Base-by-base conservation (phyloP, 495 filamentous ascomycete species). In the Penicillium pancosmium region DNA sequence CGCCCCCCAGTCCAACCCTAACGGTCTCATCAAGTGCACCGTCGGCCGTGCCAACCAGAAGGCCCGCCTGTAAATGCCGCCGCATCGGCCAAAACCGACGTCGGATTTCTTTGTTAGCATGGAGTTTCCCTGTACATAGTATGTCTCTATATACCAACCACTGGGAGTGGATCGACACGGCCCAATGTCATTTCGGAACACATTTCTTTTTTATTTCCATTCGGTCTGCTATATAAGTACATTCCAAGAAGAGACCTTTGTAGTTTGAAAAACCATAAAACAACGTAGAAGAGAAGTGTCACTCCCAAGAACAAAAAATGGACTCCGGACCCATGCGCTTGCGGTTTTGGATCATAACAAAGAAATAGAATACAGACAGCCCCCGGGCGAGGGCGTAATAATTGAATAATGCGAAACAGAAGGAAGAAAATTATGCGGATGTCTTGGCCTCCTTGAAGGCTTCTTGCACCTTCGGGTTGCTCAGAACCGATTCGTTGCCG, bases 1-100 rank as follows among this genome's bases (percentile, higher is more conserved):
- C 71, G 93, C 90, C 31, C 94, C 94, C 16, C 94, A 98, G 76
- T 89, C 89, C 8, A 82, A 88, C 63, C 94, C 94, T 49, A 98
- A 97, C 70, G 94, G 94, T 44, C 82, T 98, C 59, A 98, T 98
- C 81, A 89, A 96, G 73, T 95, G 92, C 79, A 95, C 91, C 33
- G 92, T 98, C 44, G 84, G 84, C 38, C 86, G 94, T 48, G 80
- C 71, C 27, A 61, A 66, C 59, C 64, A 65, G 38, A 79, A 77
- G 67, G 65, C 75, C 49, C 77, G 74, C 61, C 67, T 80, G 61
- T 80, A 73, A 61, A 68, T 52, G 50, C 49, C 35, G 27, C 12
- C 18, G 34, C 16, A 31, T 52, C 52, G 52, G 56, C 11, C 21
- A 54, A 43, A n/a, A 35, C 50, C 48, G 52, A 54, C 31, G 27